Evolutionary conservation across 2,329 filamentous ascomycete species (phyloP), one percentile per base, ranked within the genome.

Genomic region (Colletotrichum sp.): DNA sequence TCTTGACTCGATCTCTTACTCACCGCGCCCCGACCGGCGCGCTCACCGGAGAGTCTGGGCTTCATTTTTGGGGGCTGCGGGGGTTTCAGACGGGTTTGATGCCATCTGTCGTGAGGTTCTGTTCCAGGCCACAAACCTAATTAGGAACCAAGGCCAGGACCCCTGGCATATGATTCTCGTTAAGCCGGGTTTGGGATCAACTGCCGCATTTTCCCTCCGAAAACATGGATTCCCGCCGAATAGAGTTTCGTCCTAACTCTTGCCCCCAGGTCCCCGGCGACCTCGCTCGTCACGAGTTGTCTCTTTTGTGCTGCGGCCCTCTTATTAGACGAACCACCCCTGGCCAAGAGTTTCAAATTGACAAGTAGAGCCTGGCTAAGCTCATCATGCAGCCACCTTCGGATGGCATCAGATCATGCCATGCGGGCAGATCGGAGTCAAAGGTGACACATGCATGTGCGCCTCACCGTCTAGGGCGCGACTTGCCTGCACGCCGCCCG

Each of bases 71-170:
- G 36, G 61, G 52, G 61, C 30, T 32, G 48, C 61, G 43, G 62
- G 21, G 69, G 69, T 73, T 73, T 68, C 73, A 75, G 63, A 58
- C 63, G 26, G 26, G 73, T 72, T 75, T 64, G 73, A 63, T 58
- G 26, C 43, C n/a, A 56, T 30, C 36, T 75, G 56, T 52, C 56
- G 69, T 38, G 69, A 32, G 69, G 24, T 52, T 21, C 16, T 59
- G 69, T 63, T 75, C 62, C 73, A 75, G 69, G 36, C 18, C 13
- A 14, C 30, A 7, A 72, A 73, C 63, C 32, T 32, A 66, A 63
- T 43, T 43, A 30, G 32, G 10, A 9, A 8, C 16, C 7, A n/a
- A 24, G 30, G 34, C 61, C n/a, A 21, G 26, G 13, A 55, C 52
- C 36, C 61, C 52, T 34, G 14, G 48, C 12, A 16, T 34, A 64